Percentiles rank a stretch among this genome's conserved stretches.
Evolutionary conservation across 2,329 filamentous ascomycete species (phyloP).

Genomic region (Paraphaeosphaeria sporulosa): DNA sequence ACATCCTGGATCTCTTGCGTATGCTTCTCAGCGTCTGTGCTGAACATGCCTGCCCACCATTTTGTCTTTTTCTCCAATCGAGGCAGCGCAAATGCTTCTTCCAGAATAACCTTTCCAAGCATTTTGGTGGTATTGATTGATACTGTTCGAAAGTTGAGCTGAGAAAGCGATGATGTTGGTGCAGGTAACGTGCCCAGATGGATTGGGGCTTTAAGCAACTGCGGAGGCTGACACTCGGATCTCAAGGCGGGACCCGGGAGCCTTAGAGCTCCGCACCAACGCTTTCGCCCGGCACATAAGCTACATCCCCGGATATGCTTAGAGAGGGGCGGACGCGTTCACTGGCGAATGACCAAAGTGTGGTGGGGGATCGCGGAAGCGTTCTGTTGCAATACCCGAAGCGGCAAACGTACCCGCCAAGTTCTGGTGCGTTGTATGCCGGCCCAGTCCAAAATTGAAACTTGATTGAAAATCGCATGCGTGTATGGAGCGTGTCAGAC

Average conservation of each 20-base stretch:
- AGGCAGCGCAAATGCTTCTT: conserved; percentile 69
- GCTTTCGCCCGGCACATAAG: background rate
- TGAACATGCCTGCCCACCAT: conserved; percentile 69
- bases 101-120: conserved; percentile 68
- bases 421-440: too few relatives aligned
- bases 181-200: background rate
- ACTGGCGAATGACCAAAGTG: background rate
- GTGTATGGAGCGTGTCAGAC: too few relatives aligned
- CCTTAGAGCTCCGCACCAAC: background rate
- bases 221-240: background rate
- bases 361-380: conserved; percentile 23
- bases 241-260: background rate
- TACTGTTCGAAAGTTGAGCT: background rate
- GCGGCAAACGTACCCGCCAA: background rate
- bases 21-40: conserved; percentile 66
- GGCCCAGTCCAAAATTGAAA: too few relatives aligned
- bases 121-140: conserved; percentile 43
- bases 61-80: conserved; percentile 65
- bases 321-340: background rate
- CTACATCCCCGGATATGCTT: background rate
- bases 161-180: background rate
- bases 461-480: too few relatives aligned
- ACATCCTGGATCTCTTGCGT: conserved; percentile 63
- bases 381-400: conserved; percentile 5
- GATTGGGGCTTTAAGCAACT: background rate